Evolutionary conservation across 192 early-diverging fungal genomes (phyloP), one percentile per base, ranked within the genome.

Genomic region (Coemansia sp.): DNA sequence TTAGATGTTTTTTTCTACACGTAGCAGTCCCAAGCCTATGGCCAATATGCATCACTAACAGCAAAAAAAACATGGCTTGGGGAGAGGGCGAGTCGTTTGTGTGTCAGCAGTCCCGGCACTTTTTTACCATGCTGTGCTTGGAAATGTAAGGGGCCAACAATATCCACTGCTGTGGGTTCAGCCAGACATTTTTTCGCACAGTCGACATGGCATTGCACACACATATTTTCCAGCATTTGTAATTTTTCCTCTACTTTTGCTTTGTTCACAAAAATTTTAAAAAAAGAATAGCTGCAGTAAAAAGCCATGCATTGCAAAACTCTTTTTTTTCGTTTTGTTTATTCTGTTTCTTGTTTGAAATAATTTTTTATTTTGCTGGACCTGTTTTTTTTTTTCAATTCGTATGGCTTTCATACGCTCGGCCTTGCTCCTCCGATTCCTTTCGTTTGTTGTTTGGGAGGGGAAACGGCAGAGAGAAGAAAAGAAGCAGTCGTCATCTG

Each of bases 121-220:
- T 45, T 45, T 45, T 14, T 45, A 16, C 16, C 34, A 36, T 45
- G 42, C 42, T 12, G 42, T 55, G 11, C 50, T 22, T 52, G 3
- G 28, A 31, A 4, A 55, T 55, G 52, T 55, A 55, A 55, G 52
- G 52, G 52, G 20, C 52, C 22, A 25, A 30, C 52, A 31, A 55
- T 55, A 55, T 55, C 52, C 52, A 55, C 14, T 55, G 52, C 52
- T 55, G 52, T 55, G 52, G 52, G 7, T 55, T 30, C 52, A 31
- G 52, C 29, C 29, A 45, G 12, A 14, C 42, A 45, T 45, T 45
- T 45, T 45, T 45, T 45, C 42, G 42, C 42, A 45, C 42, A 45
- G 42, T 11, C 42, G 42, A 45, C 42, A 45, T 45, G 42, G 42
- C 42, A 45, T 45, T 45, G 42, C 51, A 52, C 51, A 52, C 51